Evolutionary conservation across 805 yeast species (phyloP).

Genomic region (Barnettozyma botsteinii): DNA sequence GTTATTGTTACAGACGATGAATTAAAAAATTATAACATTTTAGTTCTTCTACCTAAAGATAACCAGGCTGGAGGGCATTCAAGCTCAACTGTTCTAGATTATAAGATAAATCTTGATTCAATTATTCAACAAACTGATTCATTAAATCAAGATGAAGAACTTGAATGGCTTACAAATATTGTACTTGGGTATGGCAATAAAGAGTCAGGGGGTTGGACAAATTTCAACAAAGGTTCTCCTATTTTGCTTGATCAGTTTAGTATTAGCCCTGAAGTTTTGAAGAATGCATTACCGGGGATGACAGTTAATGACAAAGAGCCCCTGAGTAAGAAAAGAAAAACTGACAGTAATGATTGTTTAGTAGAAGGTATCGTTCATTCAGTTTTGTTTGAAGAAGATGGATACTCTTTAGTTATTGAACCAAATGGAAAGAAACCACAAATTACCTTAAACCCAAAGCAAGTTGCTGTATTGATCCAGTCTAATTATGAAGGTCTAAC

Average conservation of each 20-base stretch:
- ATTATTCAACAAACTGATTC: neutral
- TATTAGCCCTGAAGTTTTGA: neutral
- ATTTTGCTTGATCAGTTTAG: neutral
- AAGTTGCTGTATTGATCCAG: conserved; percentile 19
- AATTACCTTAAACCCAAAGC: neutral
- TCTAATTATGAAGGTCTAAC: conserved; percentile 34
- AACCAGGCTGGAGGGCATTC: too few species aligned
- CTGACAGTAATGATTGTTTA: neutral
- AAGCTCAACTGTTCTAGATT: too few species aligned
- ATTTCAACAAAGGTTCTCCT: neutral
- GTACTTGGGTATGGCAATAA: conserved; percentile 29
- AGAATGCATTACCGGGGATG: neutral
- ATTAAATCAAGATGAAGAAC: conserved; percentile 13
- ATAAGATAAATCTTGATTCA: neutral
- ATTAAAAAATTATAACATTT: conserved; percentile 17
- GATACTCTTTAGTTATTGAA: neutral
- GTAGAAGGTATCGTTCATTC: neutral
- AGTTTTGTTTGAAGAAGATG: neutral
- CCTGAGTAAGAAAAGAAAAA: neutral
- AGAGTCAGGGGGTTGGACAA: conserved; percentile 4
- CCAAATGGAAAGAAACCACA: neutral
- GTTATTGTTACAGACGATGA: neutral
- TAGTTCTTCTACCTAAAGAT: conserved; percentile 22
- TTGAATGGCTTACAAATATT: conserved; percentile 31
- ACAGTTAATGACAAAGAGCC: neutral